Base-by-base conservation (phyloP, 163 green algal species). In the Coccomyxa subellipsoidea region DNA sequence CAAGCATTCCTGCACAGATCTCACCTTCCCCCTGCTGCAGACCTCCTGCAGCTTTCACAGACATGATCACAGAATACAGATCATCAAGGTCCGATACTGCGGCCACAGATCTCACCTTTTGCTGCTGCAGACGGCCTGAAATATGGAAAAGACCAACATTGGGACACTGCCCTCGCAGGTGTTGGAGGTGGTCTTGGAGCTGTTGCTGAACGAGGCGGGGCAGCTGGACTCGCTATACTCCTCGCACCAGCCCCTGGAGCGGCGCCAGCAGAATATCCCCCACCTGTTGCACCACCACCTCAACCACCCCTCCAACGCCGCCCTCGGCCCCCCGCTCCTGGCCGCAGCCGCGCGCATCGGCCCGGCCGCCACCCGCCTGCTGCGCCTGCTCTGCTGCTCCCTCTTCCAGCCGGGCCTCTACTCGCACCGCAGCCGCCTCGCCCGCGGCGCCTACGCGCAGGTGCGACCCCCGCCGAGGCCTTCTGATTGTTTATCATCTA, bases 251-350 rank as follows among this genome's bases (percentile, higher is more conserved):
- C 32, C 76, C 25, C 80, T 69, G n/a, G 25, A 37, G 79, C 59
- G 66, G 84, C 36, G 85, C 29, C 39, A 85, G 77, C 88, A 85
- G 47, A 92, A 93, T 72, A 82, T 87, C 35, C 89, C 86, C 10
- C 85, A 85, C 37, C 36, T 90, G 21, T 76, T 93, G 82, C 79
- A 87, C 54, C 86, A 89, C 79, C 90, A 94, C 85, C 85, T 94
- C 2, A 88, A 88, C 75, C 83, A 90, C 38, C 75, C 77, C 4
- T 79, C 38, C 78, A 93, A 91, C 80, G 81, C 81, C 7, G 36
- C 47, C 32, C 47, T 92, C 69, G 35, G 87, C 53, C 71, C 86
- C 4, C 77, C 81, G n/a, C 77, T 93, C 75, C 80, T 86, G 73
- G 71, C 82, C 54, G 66, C 35, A 7, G 77, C 83, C 27, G 75